phyloP scores from a whole-genome alignment of 2,329 filamentous ascomycete species.

The Xylaria polymorpha region DNA sequence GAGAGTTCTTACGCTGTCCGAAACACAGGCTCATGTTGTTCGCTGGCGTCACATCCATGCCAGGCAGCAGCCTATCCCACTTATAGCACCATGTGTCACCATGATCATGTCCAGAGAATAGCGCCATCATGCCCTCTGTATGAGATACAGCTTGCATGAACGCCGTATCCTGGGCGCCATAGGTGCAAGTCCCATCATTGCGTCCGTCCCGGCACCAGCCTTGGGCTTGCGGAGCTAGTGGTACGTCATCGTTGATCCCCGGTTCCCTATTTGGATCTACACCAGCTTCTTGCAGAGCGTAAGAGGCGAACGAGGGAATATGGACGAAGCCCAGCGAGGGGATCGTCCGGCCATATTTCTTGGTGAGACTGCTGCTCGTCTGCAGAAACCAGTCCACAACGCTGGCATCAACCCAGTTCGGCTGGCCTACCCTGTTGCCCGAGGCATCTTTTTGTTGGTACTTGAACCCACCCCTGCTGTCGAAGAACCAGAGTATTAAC shows the following conservation, averaged over 20 bases:
- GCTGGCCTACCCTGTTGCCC: constrained; percentile 50
- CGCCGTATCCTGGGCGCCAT: constrained; percentile 64
- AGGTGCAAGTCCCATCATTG: constrained; percentile 53
- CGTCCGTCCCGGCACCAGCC: constrained; percentile 58
- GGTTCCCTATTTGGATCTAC: constrained; percentile 55
- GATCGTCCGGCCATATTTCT: constrained; percentile 51
- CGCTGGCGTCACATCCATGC: constrained; percentile 49
- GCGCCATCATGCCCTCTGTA: constrained; percentile 64
- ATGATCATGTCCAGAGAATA: constrained; percentile 76
- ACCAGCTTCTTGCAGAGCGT: constrained; percentile 53
- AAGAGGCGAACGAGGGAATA: constrained; percentile 59
- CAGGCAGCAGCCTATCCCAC: constrained; percentile 54
- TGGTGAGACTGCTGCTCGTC: constrained; percentile 49
- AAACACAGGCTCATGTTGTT: constrained; percentile 63
- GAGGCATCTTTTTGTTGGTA: constrained; percentile 55
- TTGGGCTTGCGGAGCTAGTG: constrained; percentile 56
- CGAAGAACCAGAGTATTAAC: constrained; percentile 77
- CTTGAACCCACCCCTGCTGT: constrained; percentile 68
- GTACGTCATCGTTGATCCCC: constrained; percentile 59
- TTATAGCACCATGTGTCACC: constrained; percentile 68
- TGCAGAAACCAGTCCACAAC: constrained; percentile 60
- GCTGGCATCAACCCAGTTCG: constrained; percentile 59
- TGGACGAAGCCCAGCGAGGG: constrained; percentile 63
- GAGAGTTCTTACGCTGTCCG: constrained; percentile 59
- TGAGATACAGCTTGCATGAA: constrained; percentile 72